Evolutionary conservation across 2,329 filamentous ascomycete genomes (phyloP), one percentile per base, ranked within the genome.

Genomic region (Orbilia brochopaga): DNA sequence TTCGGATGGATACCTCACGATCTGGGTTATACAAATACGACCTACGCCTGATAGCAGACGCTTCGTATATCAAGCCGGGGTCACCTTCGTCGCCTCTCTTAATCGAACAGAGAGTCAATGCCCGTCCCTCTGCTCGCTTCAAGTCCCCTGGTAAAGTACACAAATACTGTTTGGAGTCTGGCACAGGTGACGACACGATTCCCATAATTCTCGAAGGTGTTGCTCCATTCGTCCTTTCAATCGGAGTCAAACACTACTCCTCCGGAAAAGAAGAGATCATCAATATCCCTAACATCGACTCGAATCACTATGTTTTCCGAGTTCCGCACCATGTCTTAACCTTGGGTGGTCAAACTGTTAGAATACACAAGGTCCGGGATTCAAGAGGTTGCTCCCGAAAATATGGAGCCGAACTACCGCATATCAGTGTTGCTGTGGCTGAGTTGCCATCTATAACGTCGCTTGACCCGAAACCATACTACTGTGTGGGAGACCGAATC

Each of bases 401-500:
- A 75, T 88, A 88, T 52, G 88, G 91, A 56, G 82, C 84, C 53
- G 86, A 87, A 69, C 85, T 87, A 0, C 89, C 91, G 0, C 87
- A 90, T 7, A 91, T 99, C 15, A 90, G 95, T 77, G 90, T 99
- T 54, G 89, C 93, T 70, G 90, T 99, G 6, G 96, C 92, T 76
- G 92, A 97, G 76, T 91, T 94, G 0, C 94, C 94, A 0, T 90
- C 90, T 5, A 96, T 97, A 76, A 90, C 92, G 67, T 87, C 93
- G 1, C 84, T 96, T 37, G 75, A 76, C 11, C 92, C 97, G 78
- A 88, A 90, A 72, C 84, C 84, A 15, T 91, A 99, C 81, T 97
- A 93, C 81, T 99, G 94, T 79, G 92, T 99, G 10, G 94, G 95
- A 74, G 94, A 99, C 79, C 89, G 92, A 60, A 89, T 99, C 74